phyloP scores from a whole-genome alignment of 208 protist species.

The Zelonia costaricensis region DNA sequence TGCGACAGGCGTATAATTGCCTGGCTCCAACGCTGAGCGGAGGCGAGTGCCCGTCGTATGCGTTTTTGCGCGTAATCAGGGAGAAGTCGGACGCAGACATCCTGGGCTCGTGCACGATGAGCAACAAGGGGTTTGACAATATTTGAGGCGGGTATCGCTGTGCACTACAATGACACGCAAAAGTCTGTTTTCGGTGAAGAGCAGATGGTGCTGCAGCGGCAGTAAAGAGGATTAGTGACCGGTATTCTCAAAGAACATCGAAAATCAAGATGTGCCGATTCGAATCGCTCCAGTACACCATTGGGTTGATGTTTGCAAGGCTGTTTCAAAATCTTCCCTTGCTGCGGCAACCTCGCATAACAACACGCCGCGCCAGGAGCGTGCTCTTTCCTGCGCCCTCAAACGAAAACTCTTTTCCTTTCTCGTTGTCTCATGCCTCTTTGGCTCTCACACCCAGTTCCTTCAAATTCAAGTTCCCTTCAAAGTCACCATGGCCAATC shows the following conservation, averaged over 20 bases:
- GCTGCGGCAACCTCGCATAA: too few relatives aligned
- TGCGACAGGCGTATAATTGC: constrained; percentile 45
- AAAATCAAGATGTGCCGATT: too few relatives aligned
- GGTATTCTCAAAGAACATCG: too few relatives aligned
- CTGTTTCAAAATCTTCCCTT: too few relatives aligned
- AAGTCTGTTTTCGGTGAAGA: too few relatives aligned
- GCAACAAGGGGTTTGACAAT: constrained; percentile 36
- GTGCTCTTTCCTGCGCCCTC: too few relatives aligned
- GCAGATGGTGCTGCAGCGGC: too few relatives aligned
- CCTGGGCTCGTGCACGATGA: constrained; percentile 42
- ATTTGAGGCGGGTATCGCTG: constrained; percentile 6
- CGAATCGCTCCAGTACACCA: too few relatives aligned
- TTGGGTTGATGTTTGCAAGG: too few relatives aligned
- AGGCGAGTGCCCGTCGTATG: constrained; percentile 58
- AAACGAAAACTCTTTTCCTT: background rate
- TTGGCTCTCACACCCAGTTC: background rate
- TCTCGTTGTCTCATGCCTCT: constrained; percentile 1
- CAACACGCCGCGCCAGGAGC: too few relatives aligned
- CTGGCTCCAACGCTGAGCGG: constrained; percentile 35
- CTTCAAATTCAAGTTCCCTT: background rate
- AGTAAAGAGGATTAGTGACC: too few relatives aligned
- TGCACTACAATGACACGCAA: background rate
- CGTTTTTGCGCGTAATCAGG: constrained; percentile 51
- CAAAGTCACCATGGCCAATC: constrained; percentile 25
- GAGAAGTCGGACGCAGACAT: constrained; percentile 56